phyloP scores from a whole-genome alignment of 768 basidiomycete species.

The Naganishia vaughanmartiniae region DNA sequence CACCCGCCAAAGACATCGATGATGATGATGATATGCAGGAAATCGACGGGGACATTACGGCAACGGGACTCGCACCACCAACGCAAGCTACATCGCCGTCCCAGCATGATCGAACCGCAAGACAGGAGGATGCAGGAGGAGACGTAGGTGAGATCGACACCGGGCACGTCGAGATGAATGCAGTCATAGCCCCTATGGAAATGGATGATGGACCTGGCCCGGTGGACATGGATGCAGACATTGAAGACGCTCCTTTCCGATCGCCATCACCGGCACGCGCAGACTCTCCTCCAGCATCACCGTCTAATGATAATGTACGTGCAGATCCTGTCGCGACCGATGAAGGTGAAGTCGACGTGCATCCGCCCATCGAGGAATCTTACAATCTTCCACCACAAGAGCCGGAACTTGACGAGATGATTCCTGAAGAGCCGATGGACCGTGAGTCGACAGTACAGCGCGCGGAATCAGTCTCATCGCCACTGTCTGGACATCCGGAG shows the following conservation, averaged over 20 bases:
- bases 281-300: neutral
- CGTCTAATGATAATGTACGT: neutral
- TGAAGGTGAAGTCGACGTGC: neutral
- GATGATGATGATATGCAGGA: slow-evolving; percentile 20
- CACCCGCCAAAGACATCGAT: neutral
- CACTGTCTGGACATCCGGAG: neutral
- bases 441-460: neutral
- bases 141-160: neutral
- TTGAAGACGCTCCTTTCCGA: neutral
- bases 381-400: neutral
- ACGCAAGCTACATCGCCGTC: slow-evolving; percentile 20
- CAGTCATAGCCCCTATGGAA: neutral
- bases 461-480: neutral
- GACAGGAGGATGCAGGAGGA: slow-evolving; percentile 9
- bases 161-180: neutral
- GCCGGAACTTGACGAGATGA: neutral
- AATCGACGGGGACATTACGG: slow-evolving; percentile 19
- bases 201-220: neutral
- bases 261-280: neutral
- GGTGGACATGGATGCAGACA: neutral
- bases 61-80: slow-evolving; percentile 17
- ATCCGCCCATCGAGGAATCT: neutral
- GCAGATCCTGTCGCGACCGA: neutral
- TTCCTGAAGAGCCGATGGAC: neutral
- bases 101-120: slow-evolving; percentile 9